Evolutionary conservation across 2,329 filamentous ascomycete species (phyloP), one percentile per base, ranked within the genome.

Genomic region (Fusarium camptoceras): DNA sequence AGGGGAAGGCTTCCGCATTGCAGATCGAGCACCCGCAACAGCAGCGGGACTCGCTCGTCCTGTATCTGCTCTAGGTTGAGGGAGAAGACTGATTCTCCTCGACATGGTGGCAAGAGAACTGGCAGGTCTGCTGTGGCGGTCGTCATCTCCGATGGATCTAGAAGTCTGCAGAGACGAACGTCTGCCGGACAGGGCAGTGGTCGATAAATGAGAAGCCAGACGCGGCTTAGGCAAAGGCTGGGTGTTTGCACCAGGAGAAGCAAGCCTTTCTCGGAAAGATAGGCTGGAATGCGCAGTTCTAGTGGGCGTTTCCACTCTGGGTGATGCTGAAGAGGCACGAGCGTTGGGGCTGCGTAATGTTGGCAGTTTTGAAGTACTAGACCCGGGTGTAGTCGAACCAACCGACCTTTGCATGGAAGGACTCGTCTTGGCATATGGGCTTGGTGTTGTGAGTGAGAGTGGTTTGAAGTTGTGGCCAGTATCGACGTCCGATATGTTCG

Each of bases 391-490:
- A 15, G 83, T 66, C 2, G 84, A 81, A 0, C 84, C 85, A 27
- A 74, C 70, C 3, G 84, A 83, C 39, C 82, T 81, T 14, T 79
- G 74, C 4, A 79, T 75, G n/a, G 76, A 79, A 6, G 83, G 80
- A 1, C 82, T 81, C 49, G 73, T 80, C 73, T 82, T 87, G 8
- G 85, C 79, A 64, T 87, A 87, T 0, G 88, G 85, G 66, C 86
- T 89, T 0, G 89, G 87, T 2, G 87, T 88, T 9, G 87, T 89
- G 46, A 88, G 79, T 37, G 80, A 87, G 14, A 91, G 79, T 14
- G 90, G 87, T 73, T 88, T 91, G 80, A 89, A 91, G 76, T 88
- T 88, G 77, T 92, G 89, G 27, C 90, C 89, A n/a, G 88, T 86
- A 31, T 91, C 85, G n/a, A 89, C 82, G 65, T 89, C 86, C 9